Evolutionary conservation across 2,329 filamentous ascomycete species (phyloP), one percentile per base, ranked within the genome.

Genomic region (Blastomyces parvus): DNA sequence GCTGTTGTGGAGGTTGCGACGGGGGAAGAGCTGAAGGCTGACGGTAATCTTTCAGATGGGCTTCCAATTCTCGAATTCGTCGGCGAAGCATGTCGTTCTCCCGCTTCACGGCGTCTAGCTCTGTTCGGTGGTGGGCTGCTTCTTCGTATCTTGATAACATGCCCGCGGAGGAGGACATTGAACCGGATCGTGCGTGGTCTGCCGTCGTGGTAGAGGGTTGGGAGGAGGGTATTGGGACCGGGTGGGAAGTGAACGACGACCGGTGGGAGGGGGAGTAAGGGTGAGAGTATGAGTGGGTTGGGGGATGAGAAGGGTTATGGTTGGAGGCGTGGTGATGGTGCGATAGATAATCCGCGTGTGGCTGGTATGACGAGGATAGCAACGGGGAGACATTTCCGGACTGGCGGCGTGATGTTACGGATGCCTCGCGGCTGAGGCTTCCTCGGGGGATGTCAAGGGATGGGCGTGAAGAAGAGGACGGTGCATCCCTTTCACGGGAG

Each of bases 21-120:
- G 48, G 13, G 33, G 33, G 33, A 36, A 36, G 33, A 14, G 13
- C 9, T 6, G 22, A 25, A 17, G 48, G 55, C 44, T 69, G 69
- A 48, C 72, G 73, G 62, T 72, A 69, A 40, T 71, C 73, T 66
- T 71, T 75, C 52, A 78, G 59, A 36, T 61, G 70, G 22, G 70
- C 69, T 65, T 81, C 79, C 55, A 80, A 67, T 48, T 81, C 79
- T 50, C 74, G 74, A 11, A 81, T 74, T 11, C 77, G 76, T 36
- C 73, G 73, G 58, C 78, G 74, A 48, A 81, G 70, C 38, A 71
- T 68, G 62, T 81, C 79, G 60, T 81, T 81, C 67, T 81, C 79
- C 13, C 74, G 71, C 65, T 76, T 78, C 42, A 79, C 72, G 1
- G 72, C 69, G 57, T 80, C 79, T 30, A 80, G 65, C 62, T 81